Evolutionary conservation across 768 basidiomycete species (phyloP).

Genomic region (Coprinellus micaceus): DNA sequence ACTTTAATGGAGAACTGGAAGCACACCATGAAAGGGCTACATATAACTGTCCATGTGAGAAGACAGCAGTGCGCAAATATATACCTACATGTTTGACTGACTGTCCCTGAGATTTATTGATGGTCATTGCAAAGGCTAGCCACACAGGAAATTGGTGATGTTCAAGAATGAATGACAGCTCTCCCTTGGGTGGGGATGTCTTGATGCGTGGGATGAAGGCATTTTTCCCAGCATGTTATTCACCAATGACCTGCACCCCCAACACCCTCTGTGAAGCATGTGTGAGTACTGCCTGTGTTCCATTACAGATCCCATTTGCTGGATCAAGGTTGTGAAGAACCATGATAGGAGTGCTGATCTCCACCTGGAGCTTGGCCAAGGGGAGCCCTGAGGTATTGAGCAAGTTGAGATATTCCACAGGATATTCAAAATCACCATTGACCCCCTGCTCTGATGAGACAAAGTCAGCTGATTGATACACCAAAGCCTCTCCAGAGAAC

Average conservation of each 20-base stretch:
- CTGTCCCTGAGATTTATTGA: conserved; percentile 40
- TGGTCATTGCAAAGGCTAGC: conserved; percentile 35
- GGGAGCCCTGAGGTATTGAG: conserved; percentile 32
- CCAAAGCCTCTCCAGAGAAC: conserved; percentile 19
- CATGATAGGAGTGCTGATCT: conserved; percentile 29
- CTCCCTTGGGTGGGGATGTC: conserved; percentile 14
- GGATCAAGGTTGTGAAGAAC: conserved; percentile 29
- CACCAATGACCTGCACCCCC: background rate
- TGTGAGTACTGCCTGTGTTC: conserved; percentile 22
- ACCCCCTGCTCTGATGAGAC: background rate
- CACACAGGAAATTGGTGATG: conserved; percentile 36
- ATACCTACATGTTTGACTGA: conserved; percentile 32
- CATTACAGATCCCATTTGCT: conserved; percentile 27
- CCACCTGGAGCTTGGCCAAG: conserved; percentile 25
- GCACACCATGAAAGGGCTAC: conserved; percentile 32
- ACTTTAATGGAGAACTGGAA: conserved; percentile 20
- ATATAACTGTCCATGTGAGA: conserved; percentile 39
- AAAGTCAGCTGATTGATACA: background rate
- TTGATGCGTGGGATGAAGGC: conserved; percentile 37
- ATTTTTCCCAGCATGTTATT: conserved; percentile 9
- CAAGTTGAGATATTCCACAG: conserved; percentile 33
- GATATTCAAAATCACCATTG: conserved; percentile 2
- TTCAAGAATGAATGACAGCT: conserved; percentile 24
- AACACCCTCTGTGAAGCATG: conserved; percentile 2
- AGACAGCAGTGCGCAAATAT: conserved; percentile 29